Conservation (phyloP, 495 filamentous ascomycete species). For the Aspergillus taichungensis region DNA sequence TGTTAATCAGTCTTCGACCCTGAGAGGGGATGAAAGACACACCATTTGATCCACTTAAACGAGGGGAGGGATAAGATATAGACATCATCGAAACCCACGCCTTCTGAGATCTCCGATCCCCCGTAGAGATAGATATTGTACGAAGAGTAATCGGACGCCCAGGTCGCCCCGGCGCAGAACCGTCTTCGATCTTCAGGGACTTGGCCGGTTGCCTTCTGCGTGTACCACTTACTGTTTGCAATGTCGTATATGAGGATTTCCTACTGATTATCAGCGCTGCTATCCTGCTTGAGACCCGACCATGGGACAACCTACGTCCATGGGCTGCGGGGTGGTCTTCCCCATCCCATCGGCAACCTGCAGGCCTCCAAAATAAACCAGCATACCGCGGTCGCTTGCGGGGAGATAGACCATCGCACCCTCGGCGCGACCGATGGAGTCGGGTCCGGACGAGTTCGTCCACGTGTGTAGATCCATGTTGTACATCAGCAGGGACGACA, state of each 20-base stretch:
- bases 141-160: conserved; percentile 3
- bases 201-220: conserved; percentile 5
- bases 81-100: conserved; percentile 2
- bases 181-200: not conserved
- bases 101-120: not conserved
- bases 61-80: conserved; percentile 4
- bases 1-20: not conserved
- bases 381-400: conserved; percentile 2
- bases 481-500: not conserved
- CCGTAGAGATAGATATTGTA: conserved; percentile 9
- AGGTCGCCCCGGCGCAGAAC: conserved; percentile 5
- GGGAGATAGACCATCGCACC: conserved; percentile 4
- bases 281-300: no score
- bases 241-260: conserved; percentile 6
- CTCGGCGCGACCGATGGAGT: conserved; percentile 4
- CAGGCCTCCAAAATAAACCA: conserved; percentile 4
- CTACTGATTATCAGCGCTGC: not conserved
- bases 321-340: not conserved
- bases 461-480: conserved; percentile 4
- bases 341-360: not conserved
- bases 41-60: conserved; percentile 7
- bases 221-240: conserved; percentile 5
- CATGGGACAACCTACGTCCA: not conserved
- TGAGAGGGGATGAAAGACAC: not conserved
- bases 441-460: conserved; percentile 2